These are phyloP conservation scores for Cyathus striatus DNA, from an alignment of 768 basidiomycete genomes.

Conservation along the genomic window DNA sequence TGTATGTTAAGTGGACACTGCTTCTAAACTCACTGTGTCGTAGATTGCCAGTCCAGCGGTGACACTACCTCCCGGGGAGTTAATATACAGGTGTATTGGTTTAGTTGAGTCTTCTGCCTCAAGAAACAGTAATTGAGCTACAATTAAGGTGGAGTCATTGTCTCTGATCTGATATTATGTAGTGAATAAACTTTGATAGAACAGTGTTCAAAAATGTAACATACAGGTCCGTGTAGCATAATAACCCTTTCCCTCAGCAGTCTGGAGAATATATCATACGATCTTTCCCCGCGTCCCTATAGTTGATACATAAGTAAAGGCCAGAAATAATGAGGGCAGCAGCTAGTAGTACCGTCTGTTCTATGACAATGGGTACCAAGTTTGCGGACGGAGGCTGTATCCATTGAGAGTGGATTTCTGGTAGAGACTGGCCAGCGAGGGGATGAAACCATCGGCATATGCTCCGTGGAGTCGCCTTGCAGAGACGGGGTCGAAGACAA, in stretches of 20 bases:
- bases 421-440: slow-evolving; percentile 34
- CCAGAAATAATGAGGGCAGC: not conserved
- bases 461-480: not conserved
- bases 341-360: slow-evolving; percentile 64
- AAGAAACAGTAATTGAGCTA: slow-evolving; percentile 90
- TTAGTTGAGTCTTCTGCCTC: slow-evolving; percentile 94
- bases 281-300: slow-evolving; percentile 81
- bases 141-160: slow-evolving; percentile 80
- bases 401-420: slow-evolving; percentile 27
- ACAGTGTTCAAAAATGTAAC: slow-evolving; percentile 48
- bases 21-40: slow-evolving; percentile 73
- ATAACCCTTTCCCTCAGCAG: slow-evolving; percentile 91
- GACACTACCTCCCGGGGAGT: slow-evolving; percentile 94
- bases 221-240: slow-evolving; percentile 89
- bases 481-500: no score
- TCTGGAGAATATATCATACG: slow-evolving; percentile 95
- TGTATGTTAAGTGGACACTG: not conserved
- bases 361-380: slow-evolving; percentile 89
- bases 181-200: not conserved
- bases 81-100: slow-evolving; percentile 96
- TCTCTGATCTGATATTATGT: slow-evolving; percentile 67
- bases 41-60: slow-evolving; percentile 96
- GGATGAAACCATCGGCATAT: slow-evolving; percentile 39
- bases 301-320: not conserved
- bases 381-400: slow-evolving; percentile 43